Base-by-base conservation (phyloP, 2,329 filamentous ascomycete species). In the Trichoderma simmonsii region DNA sequence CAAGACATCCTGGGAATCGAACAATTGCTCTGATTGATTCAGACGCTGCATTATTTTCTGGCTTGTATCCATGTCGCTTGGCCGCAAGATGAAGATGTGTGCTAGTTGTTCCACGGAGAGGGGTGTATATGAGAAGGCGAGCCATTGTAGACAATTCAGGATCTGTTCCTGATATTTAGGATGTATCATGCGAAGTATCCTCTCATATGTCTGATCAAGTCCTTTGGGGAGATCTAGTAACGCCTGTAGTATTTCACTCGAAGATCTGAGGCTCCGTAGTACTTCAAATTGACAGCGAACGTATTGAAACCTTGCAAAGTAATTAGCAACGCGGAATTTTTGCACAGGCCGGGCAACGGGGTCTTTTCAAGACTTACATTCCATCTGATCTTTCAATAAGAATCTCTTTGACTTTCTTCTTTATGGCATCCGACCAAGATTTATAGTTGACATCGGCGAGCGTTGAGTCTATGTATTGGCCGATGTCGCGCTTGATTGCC, bases 131-230 rank as follows among this genome's bases (percentile, higher is more conserved):
- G 43, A 64, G 51, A 71, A 69, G 21, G 64, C 63, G 9, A 73
- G 70, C 72, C 72, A 72, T 54, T 69, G 48, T 4, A 73, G 59
- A 7, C 32, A 28, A 21, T 2, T 65, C 34, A 39, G 28, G 26
- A 72, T 34, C 18, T 62, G 63, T 14, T 15, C 1, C 21, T 34
- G 21, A 3, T 54, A 68, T 11, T 24, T 65, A 0, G 24, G 32
- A 24, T 73, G 60, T 21, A 64, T 72, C 30, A n/a, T 68, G 14
- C 30, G 18, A 9, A 72, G 34, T 4, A 73, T 57, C 11, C 72
- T 70, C 8, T 69, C 34, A 32, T 72, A 73, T 9, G 63, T 73
- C 11, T 30, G 34, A 14, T 73, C 72, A 4, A 72, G 70, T 14
- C 69, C 70, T 9, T 43, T 21, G 8, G 70, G 72, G 2, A 72